Evolutionary conservation across 78 protist genomes (phyloP).

Genomic region (Creolimax fragrantissima): DNA sequence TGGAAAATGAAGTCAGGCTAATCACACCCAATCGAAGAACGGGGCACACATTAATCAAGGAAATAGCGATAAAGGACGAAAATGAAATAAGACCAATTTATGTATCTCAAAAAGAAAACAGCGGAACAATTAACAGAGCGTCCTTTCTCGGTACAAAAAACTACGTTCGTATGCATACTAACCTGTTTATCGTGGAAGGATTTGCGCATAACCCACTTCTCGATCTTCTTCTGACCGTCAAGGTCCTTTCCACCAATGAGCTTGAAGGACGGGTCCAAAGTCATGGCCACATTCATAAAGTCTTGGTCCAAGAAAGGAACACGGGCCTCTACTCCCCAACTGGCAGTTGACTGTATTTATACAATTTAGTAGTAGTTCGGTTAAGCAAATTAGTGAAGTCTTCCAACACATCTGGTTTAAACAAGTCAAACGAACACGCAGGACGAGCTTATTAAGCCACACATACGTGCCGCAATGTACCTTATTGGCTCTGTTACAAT

Average conservation of each 20-base stretch:
- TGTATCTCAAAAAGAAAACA: too few species aligned
- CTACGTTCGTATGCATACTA: background rate
- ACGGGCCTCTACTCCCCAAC: conserved; percentile 85
- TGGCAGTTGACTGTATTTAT: conserved; percentile 37
- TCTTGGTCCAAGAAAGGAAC: conserved; percentile 60
- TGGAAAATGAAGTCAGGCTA: too few species aligned
- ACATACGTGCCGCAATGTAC: too few species aligned
- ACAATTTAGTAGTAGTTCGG: too few species aligned
- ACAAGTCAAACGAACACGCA: background rate
- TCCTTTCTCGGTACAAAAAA: background rate
- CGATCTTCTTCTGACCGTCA: conserved; percentile 48
- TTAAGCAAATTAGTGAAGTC: too few species aligned
- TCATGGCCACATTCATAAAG: conserved; percentile 63
- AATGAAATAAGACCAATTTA: too few species aligned
- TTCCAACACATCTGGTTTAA: too few species aligned
- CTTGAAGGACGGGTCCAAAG: conserved; percentile 59
- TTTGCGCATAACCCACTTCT: conserved; percentile 63
- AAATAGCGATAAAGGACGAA: too few species aligned
- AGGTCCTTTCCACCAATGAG: conserved; percentile 6
- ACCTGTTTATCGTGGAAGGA: too few species aligned
- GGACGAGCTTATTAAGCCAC: background rate
- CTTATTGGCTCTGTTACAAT: conserved; percentile 77
- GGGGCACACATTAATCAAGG: too few species aligned
- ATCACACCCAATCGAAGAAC: too few species aligned
- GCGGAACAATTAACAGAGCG: background rate